phyloP scores from a whole-genome alignment of 1,139 yeast genomes.

The Candida sojae region DNA sequence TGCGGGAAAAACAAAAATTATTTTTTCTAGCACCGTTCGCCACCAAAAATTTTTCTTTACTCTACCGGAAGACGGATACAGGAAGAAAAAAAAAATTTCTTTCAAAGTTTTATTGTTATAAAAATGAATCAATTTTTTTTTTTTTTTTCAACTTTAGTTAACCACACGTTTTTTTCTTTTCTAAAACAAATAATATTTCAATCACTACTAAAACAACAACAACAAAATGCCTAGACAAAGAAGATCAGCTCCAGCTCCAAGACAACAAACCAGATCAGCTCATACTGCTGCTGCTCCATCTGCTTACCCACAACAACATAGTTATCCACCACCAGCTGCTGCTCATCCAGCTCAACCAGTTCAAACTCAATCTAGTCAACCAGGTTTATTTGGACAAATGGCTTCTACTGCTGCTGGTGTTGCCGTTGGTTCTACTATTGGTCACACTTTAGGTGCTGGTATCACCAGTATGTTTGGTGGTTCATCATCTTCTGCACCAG shows the following conservation, averaged over 20 bases:
- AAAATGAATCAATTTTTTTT: not conserved
- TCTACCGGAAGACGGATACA: not conserved
- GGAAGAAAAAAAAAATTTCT: not conserved
- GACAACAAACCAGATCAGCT: conserved; percentile 69
- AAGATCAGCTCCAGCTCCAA: conserved; percentile 64
- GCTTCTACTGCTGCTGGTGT: conserved; percentile 99
- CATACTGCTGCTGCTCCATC: conserved; percentile 72
- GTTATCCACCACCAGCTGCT: conserved; percentile 26
- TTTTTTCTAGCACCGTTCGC: conserved; percentile 12
- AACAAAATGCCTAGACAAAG: conserved; percentile 60
- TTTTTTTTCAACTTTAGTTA: not conserved
- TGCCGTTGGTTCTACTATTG: conserved; percentile 96
- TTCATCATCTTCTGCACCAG: conserved; percentile 57
- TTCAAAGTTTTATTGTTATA: not conserved
- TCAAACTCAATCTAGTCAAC: conserved; percentile 51
- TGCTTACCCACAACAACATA: conserved; percentile 14
- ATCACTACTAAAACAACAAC: not conserved
- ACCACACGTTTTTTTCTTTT: not conserved
- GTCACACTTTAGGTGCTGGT: conserved; percentile 97
- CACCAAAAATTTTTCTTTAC: not conserved
- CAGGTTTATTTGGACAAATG: conserved; percentile 96
- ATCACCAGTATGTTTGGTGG: conserved; percentile 88
- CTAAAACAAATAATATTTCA: not conserved
- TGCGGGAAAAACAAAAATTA: not conserved
- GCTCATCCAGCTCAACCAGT: conserved; percentile 37